Evolutionary conservation across 306 rosid species (phyloP), one percentile per base, ranked within the genome.

Genomic region (Trifolium repens): DNA sequence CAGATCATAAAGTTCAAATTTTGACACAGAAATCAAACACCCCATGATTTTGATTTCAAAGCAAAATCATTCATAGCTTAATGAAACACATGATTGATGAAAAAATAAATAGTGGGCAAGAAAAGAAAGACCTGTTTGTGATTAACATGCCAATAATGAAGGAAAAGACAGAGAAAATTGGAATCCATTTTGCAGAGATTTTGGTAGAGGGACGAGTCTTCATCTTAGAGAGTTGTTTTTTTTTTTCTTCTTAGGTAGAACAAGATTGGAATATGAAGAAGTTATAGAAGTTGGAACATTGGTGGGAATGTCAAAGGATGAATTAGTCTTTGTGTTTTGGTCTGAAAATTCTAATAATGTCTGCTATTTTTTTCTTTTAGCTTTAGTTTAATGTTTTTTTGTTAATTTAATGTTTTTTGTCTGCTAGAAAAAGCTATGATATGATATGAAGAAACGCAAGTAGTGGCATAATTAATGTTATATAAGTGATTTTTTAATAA

Each of bases 161-260:
- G 9, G 90, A 89, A 54, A 85, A 83, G 46, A 86, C 39, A 72
- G 96, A 94, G 86, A 94, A 84, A 77, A 94, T 80, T 34, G 99
- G 97, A 81, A 94, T 57, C 99, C 99, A 94, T 83, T 78, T 77
- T 1, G 88, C 79, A 9, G 99, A 89, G 81, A 94, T 84, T 88
- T 88, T 94, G 61, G 80, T 16, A 42, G 86, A 69, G 84, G 80
- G 53, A 26, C 97, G 91, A 69, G 47, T 74, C 85, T 89, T 94
- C 96, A 94, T 94, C 35, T 32, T 32, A 32, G 35, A 32, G 35
- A 32, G 35, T 32, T 5, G 69, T 84, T n/a, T 43, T 43, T 12
- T 44, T 16, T 52, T 44, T 39, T 61, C 8, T 65, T n/a, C 34
- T 35, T 47, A 39, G 9, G 5, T 70, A 50, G 16, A 17, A 0